Conservation (phyloP, 331 rosid species). For the Malus hybrid region DNA sequence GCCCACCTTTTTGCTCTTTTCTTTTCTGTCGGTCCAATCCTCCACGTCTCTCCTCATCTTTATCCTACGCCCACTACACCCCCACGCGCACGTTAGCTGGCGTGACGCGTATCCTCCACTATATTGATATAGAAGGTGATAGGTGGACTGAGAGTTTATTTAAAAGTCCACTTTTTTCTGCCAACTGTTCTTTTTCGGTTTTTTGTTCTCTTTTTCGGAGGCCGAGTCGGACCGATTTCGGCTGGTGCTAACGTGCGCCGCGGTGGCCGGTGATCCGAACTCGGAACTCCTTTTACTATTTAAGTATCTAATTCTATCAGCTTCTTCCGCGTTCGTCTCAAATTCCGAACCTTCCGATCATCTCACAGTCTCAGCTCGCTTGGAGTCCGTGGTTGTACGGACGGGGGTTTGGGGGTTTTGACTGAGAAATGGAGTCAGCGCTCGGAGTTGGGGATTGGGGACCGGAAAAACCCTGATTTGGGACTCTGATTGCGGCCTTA, state of each 20-base stretch:
- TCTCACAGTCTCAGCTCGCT: background rate
- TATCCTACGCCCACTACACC: background rate
- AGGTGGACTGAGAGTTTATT: no score
- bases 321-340: background rate
- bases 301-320: background rate
- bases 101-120: background rate
- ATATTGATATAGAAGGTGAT: background rate
- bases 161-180: background rate
- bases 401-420: slow-evolving; percentile 6
- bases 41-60: slow-evolving; percentile 16
- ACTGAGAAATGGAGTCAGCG: slow-evolving; percentile 14
- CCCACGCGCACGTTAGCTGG: background rate
- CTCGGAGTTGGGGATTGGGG: background rate
- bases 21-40: background rate
- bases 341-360: background rate
- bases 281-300: background rate
- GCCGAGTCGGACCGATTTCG: background rate
- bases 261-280: background rate
- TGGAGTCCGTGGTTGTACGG: background rate
- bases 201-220: no score
- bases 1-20: slow-evolving; percentile 27
- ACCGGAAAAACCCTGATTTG: background rate
- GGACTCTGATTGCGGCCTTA: background rate
- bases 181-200: background rate
- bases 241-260: slow-evolving; percentile 16